Evolutionary conservation across 257 asterid genomes (phyloP).

Genomic region (Cordia subcordata): DNA sequence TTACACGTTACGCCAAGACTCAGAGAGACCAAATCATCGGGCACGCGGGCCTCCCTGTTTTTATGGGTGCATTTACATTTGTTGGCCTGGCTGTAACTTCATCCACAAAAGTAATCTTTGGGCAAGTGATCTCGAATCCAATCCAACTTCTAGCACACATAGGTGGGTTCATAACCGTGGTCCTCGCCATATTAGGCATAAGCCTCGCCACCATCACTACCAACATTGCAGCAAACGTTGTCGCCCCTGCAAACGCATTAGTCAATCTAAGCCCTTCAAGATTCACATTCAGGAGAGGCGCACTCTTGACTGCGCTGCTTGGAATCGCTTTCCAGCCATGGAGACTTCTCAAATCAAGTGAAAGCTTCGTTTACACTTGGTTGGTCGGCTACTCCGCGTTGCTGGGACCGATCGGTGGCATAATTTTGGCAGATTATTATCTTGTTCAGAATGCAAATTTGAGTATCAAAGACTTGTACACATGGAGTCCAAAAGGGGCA

Average conservation of each 20-base stretch:
- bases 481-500: constrained; percentile 48
- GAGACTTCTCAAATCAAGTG: constrained; percentile 80
- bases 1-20: constrained; percentile 69
- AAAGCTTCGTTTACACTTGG: constrained; percentile 91
- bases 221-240: constrained; percentile 92
- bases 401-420: constrained; percentile 76
- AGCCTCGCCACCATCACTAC: constrained; percentile 76
- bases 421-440: constrained; percentile 68
- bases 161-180: constrained; percentile 63
- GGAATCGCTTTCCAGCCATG: constrained; percentile 90
- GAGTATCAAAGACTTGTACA: constrained; percentile 47
- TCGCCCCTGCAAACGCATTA: constrained; percentile 87
- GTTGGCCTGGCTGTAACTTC: constrained; percentile 95
- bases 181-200: constrained; percentile 68
- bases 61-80: constrained; percentile 86
- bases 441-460: constrained; percentile 33
- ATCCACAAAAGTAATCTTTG: constrained; percentile 71
- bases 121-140: constrained; percentile 62
- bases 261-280: constrained; percentile 71
- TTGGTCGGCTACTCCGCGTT: constrained; percentile 80
- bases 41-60: constrained; percentile 69
- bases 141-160: constrained; percentile 64
- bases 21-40: constrained; percentile 72
- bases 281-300: constrained; percentile 69
- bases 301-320: constrained; percentile 59